Base-by-base conservation (phyloP, 768 basidiomycete genomes). In the Lactarius pseudohatsudake region DNA sequence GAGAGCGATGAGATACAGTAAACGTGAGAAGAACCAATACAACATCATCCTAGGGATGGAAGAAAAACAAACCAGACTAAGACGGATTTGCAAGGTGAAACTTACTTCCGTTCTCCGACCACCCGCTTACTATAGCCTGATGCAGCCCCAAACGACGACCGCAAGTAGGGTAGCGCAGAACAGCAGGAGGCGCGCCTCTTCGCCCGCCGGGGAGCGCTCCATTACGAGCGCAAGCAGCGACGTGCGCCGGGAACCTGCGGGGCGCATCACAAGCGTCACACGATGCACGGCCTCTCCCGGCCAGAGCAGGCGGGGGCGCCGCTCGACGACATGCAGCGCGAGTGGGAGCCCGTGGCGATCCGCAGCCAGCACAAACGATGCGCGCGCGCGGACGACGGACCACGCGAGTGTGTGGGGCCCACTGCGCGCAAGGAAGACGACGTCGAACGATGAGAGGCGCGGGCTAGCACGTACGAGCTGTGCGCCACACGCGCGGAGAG, bases 381-480 rank as follows among this genome's bases (percentile, higher is more conserved):
- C 68, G 56, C 65, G 61, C 22, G 56, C 57, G 32, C 55, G 56
- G 4, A n/a, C 34, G 38, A 41, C 3, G n/a, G 50, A 26, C 22
- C 38, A 65, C 7, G 63, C 4, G 34, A 16, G 26, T 11, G 61
- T 45, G 36, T 32, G 57, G 15, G 84, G 82, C 70, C 82, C 26
- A n/a, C 61, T 63, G 57, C 64, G 80, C 0, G 87, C 83, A 58
- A 91, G 83, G 76, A 89, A 90, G 2, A 85, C 82, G 60, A 92
- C 80, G 15, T 81, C 80, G 76, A 91, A 91, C 26, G 80, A 76
- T 28, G 79, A 75, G n/a, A 92, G 79, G 32, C 87, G 87, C 0
- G 90, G 90, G 70, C 89, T 89, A 36, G 80, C 77, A 66, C 78
- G 83, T 16, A 88, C 88, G 64, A 92, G 84, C 40, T 84, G 84